phyloP scores from a whole-genome alignment of 192 early-diverging fungal species.

The Dimargaris xerosporica region DNA sequence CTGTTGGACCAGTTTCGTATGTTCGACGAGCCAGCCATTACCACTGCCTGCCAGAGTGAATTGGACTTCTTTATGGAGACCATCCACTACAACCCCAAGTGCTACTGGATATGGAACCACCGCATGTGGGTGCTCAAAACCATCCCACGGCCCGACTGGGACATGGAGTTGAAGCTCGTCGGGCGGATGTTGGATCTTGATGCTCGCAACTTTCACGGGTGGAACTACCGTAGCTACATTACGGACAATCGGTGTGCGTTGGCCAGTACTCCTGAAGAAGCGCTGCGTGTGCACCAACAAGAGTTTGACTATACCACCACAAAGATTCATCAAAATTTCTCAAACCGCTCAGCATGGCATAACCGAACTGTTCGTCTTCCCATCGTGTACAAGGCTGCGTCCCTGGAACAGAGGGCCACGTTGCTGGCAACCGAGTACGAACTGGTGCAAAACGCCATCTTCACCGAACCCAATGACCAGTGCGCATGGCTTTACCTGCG shows the following conservation, averaged over 20 bases:
- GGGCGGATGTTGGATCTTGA: slow-evolving; percentile 70
- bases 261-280: slow-evolving; percentile 15
- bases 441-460: slow-evolving; percentile 77
- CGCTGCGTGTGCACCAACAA: slow-evolving; percentile 17
- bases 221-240: slow-evolving; percentile 91
- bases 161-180: slow-evolving; percentile 58
- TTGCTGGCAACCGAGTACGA: slow-evolving; percentile 50
- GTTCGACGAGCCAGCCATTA: slow-evolving; percentile 22
- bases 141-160: slow-evolving; percentile 65
- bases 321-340: slow-evolving; percentile 87
- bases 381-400: neutral
- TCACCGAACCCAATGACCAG: slow-evolving; percentile 94
- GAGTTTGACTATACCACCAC: slow-evolving; percentile 82
- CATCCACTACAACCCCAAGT: slow-evolving; percentile 72
- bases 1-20: slow-evolving; percentile 22
- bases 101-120: slow-evolving; percentile 98
- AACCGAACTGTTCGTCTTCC: slow-evolving; percentile 33
- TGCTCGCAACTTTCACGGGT: slow-evolving; percentile 94
- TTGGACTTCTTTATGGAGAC: slow-evolving; percentile 59
- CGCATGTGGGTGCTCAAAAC: slow-evolving; percentile 73
- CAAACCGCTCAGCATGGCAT: slow-evolving; percentile 99
- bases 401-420: slow-evolving; percentile 12
- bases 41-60: slow-evolving; percentile 38
- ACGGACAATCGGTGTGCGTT: slow-evolving; percentile 25
- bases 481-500: slow-evolving; percentile 94